Evolutionary conservation across 2,329 filamentous ascomycete species (phyloP), one percentile per base, ranked within the genome.

Genomic region (Decorospora gaudefroyi): DNA sequence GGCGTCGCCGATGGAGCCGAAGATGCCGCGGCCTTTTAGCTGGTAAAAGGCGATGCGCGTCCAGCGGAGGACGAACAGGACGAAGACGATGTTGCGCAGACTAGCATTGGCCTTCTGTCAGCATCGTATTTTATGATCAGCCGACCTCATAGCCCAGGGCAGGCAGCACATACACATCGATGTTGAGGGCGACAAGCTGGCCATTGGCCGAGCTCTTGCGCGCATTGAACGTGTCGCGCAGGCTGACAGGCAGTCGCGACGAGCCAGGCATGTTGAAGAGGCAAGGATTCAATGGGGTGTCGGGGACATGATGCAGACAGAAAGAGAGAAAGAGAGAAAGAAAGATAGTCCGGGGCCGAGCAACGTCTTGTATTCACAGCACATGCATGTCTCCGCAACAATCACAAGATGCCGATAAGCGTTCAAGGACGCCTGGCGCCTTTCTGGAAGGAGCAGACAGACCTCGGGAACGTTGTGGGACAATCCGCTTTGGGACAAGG

Each of bases 11-110:
- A 90, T 64, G 46, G 88, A 88, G 53, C 92, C 92, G 65, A 95
- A 73, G 61, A 93, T 71, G 55, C 93, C 93, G 68, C 93, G 90
- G 57, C 93, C 93, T 64, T 88, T 89, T 57, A 97, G 79, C 66
- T 93, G 88, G 75, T 90, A 87, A 68, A 89, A 86, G 18, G 82
- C 80, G 64, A 87, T 88, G 55, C 90, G 88, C 21, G 86, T 82
- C 78, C 90, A 87, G 67, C 91, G 86, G 33, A 95, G 76, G 48
- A 96, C 70, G 74, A 97, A 96, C 59, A 95, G 81, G 65, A 91
- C 78, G 71, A 97, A 95, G 61, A 97, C 77, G 47, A 96, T 77
- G 68, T 96, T 95, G 41, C 89, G 88, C 50, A 96, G 65, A 48
- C 89, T 36, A 6, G 23, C 12, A 18, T 21, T 30, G 36, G 32